Conservation (phyloP, 176 grass and related monocot species). For the Panicum miliaceum region DNA sequence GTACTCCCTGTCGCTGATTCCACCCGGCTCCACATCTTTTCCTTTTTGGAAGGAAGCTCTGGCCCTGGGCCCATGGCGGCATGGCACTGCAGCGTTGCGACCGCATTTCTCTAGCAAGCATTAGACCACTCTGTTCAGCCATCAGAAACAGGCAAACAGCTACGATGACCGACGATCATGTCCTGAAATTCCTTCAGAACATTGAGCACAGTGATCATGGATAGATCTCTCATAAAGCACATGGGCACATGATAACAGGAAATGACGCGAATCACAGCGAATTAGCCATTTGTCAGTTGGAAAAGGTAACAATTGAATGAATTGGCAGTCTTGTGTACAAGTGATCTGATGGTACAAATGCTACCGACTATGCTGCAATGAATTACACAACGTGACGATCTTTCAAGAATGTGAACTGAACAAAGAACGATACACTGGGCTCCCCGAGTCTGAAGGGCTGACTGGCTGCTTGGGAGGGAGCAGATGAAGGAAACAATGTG, state of each 20-base stretch:
- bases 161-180: neutral
- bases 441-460: slow-evolving; percentile 20
- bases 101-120: neutral
- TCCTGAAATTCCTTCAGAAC: neutral
- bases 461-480: neutral
- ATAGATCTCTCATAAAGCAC: neutral
- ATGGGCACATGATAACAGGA: neutral
- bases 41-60: no score
- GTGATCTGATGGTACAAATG: slow-evolving; percentile 41
- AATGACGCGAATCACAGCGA: neutral
- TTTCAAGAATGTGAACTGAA: slow-evolving; percentile 55
- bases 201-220: neutral
- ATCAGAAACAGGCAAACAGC: neutral
- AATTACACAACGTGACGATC: slow-evolving; percentile 50
- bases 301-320: slow-evolving; percentile 66
- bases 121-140: neutral
- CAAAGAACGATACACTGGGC: slow-evolving; percentile 43
- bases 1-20: neutral
- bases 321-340: slow-evolving; percentile 65
- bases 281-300: slow-evolving; percentile 4
- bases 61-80: neutral
- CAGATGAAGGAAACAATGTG: slow-evolving; percentile 49
- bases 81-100: neutral
- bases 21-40: neutral
- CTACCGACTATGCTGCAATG: slow-evolving; percentile 53